Conservation (phyloP, 2,329 filamentous ascomycete genomes). For the Zasmidium cellare region DNA sequence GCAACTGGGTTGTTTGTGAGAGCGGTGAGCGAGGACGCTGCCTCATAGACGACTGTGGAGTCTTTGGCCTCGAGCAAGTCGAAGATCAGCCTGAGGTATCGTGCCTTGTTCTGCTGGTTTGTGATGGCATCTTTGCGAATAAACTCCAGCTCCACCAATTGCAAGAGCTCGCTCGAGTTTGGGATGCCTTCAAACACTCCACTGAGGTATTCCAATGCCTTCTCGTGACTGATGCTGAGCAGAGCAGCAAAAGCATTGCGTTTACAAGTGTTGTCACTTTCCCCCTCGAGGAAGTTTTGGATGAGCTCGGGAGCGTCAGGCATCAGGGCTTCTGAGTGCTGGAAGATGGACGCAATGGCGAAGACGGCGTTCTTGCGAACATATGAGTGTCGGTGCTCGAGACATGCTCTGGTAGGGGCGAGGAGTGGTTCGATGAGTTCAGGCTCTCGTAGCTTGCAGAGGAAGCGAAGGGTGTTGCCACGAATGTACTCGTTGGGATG, state of each 20-base stretch:
- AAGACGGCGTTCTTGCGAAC: conserved; percentile 98
- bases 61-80: conserved; percentile 90
- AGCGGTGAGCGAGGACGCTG: conserved; percentile 88
- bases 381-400: conserved; percentile 95
- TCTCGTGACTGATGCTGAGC: conserved; percentile 87
- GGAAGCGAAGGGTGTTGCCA: conserved; percentile 95
- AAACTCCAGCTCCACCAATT: conserved; percentile 93
- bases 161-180: conserved; percentile 89
- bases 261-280: conserved; percentile 95
- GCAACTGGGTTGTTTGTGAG: conserved; percentile 96
- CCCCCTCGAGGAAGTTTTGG: conserved; percentile 81
- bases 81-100: conserved; percentile 92
- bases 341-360: conserved; percentile 87
- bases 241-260: conserved; percentile 94
- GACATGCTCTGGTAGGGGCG: conserved; percentile 84
- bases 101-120: conserved; percentile 92
- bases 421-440: conserved; percentile 96
- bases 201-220: conserved; percentile 83
- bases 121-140: conserved; percentile 96
- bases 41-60: conserved; percentile 96
- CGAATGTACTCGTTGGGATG: conserved; percentile 98
- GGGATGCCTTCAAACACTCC: conserved; percentile 89
- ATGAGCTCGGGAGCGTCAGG: conserved; percentile 94
- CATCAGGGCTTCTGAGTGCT: conserved; percentile 86
- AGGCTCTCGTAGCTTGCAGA: conserved; percentile 92